Evolutionary conservation across 2,329 filamentous ascomycete genomes (phyloP), one percentile per base, ranked within the genome.

Genomic region (Tolypocladium tropicale): DNA sequence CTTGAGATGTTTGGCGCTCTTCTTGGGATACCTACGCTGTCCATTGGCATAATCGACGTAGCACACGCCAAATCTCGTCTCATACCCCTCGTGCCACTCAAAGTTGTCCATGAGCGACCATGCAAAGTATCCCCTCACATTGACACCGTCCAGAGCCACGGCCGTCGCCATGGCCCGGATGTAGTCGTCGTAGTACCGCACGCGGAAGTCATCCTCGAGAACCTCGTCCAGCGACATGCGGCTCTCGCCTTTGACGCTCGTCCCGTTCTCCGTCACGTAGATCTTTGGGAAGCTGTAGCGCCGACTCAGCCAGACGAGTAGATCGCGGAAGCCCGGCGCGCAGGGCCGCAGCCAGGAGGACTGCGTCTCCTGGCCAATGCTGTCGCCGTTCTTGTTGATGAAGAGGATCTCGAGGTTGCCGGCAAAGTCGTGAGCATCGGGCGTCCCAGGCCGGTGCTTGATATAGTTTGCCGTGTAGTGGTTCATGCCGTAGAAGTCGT

Each of bases 401-500:
- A 88, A 82, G 43, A 86, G 78, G 2, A 84, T 79, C 64, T 94
- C 88, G 37, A 95, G 74, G 70, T 95, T 88, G 54, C 90, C 90
- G 14, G 83, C 74, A 70, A 83, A 84, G 73, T 95, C 90, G 53
- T 87, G 78, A 4, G 76, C 74, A 1, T 81, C 77, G 0, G 88
- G 74, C 52, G 78, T 74, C 7, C 78, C 80, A 9, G 80, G 78
- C 66, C 83, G 82, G 73, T 92, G 85, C 70, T 84, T 85, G 74
- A 95, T 85, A 74, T 89, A 95, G 78, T 94, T 89, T 67, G 89
- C 87, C 53, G 89, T 92, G 77, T 95, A 95, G 78, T 91, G 88
- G 77, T 95, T 95, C 89, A 93, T 93, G 70, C 89, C 90, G 72
- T 95, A 95, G 73, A 95, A 95, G 76, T 95, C 90, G 70, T 94